Percentiles rank a stretch among this genome's conserved stretches.
Conservation (phyloP, 1,284 basidiomycete genomes). For the Sporisorium iseilematis-ciliati region DNA sequence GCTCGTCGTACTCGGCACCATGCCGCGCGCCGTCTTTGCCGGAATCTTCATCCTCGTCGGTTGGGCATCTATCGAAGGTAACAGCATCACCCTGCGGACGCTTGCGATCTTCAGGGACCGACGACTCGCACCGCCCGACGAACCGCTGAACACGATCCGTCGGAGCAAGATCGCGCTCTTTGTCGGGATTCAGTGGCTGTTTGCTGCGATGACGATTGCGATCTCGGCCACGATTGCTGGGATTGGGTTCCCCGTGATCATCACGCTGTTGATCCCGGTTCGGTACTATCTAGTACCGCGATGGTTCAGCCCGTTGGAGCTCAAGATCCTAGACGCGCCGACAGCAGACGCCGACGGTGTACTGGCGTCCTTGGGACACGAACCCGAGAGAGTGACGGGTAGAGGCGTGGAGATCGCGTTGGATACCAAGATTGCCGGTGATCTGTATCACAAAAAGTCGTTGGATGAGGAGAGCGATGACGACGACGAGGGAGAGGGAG, state of each 20-base stretch:
- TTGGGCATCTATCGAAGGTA: conserved; percentile 78
- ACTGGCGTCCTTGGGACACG: conserved; percentile 62
- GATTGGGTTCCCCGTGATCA: conserved; percentile 91
- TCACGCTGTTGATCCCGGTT: conserved; percentile 86
- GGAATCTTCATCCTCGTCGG: conserved; percentile 69
- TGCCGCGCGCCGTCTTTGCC: conserved; percentile 64
- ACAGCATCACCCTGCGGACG: conserved; percentile 86
- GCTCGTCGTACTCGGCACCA: conserved; percentile 66
- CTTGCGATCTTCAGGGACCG: conserved; percentile 84
- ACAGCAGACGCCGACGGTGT: conserved; percentile 75
- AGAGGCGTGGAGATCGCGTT: conserved; percentile 53
- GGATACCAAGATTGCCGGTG: conserved; percentile 61
- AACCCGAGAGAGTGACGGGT: conserved; percentile 59
- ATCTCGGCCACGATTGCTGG: conserved; percentile 84
- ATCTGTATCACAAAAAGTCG: conserved; percentile 43
- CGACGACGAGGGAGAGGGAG: conserved; percentile 27
- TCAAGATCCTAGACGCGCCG: conserved; percentile 86
- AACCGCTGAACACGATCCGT: conserved; percentile 79
- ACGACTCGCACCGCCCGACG: conserved; percentile 39
- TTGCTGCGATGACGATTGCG: conserved; percentile 89
- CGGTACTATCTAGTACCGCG: conserved; percentile 80
- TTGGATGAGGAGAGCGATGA: conserved; percentile 32
- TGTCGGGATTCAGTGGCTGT: conserved; percentile 82
- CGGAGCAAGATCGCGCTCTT: conserved; percentile 83
- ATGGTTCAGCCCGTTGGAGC: conserved; percentile 83